These are phyloP conservation scores for Zygosaccharomyces sapae DNA, from an alignment of 1,139 yeast species.

Conservation along the genomic window DNA sequence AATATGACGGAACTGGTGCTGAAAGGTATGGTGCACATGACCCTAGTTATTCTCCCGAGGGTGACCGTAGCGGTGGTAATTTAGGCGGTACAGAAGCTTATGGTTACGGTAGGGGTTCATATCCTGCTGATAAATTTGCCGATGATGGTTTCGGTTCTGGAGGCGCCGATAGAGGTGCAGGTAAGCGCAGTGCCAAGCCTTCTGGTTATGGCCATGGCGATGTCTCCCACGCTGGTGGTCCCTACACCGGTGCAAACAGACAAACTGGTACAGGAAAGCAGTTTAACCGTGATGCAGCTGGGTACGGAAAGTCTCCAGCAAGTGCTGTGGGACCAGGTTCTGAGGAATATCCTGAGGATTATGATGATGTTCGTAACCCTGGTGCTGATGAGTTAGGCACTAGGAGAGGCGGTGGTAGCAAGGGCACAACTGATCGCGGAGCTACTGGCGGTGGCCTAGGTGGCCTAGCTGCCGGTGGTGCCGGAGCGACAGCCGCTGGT, in stretches of 20 bases:
- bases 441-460: not conserved
- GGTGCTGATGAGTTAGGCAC: not conserved
- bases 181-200: not conserved
- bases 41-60: not conserved
- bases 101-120: not conserved
- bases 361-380: not conserved
- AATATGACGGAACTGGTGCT: not conserved
- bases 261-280: not conserved
- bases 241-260: not conserved
- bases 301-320: not conserved
- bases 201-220: not conserved
- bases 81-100: constrained; percentile 4
- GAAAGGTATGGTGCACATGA: constrained; percentile 1
- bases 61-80: not conserved
- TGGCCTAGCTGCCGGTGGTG: not conserved
- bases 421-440: not conserved
- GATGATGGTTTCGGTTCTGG: not conserved
- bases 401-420: not conserved
- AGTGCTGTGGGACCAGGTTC: constrained; percentile 1
- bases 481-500: not conserved
- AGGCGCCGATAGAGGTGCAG: not conserved
- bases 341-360: constrained; percentile 3
- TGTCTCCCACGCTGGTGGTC: not conserved
- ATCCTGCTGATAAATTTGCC: constrained; percentile 1
- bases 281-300: not conserved